A percentile compares a stretch with the other conserved stretches of the same genome.
Conservation (phyloP, 1,284 basidiomycete species). For the Filobasidium uniguttulatum region DNA sequence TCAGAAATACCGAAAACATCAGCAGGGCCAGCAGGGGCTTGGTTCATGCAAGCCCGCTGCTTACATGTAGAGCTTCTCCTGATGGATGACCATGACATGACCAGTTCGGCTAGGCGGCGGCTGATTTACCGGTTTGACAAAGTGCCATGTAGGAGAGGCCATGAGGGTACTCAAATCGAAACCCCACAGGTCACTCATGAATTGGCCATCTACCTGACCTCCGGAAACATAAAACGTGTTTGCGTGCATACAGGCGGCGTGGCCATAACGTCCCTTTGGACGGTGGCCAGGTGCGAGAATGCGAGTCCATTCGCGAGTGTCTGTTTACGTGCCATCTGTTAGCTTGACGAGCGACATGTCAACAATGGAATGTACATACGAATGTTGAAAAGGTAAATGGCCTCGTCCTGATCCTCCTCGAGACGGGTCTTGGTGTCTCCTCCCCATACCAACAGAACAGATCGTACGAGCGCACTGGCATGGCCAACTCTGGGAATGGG, state of each 20-base stretch:
- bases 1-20: constrained; percentile 10
- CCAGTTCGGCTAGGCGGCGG: constrained; percentile 80
- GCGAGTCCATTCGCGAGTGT: constrained; percentile 85
- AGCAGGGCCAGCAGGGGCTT: background rate
- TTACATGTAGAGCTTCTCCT: constrained; percentile 74
- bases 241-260: constrained; percentile 84
- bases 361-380: constrained; percentile 43
- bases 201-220: constrained; percentile 90
- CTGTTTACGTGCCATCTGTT: constrained; percentile 35
- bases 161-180: constrained; percentile 79
- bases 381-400: constrained; percentile 87
- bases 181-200: constrained; percentile 89
- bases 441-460: constrained; percentile 95
- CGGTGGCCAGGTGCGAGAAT: constrained; percentile 60
- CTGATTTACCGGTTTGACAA: constrained; percentile 52
- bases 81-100: constrained; percentile 74
- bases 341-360: background rate
- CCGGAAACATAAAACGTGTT: constrained; percentile 91
- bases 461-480: constrained; percentile 86
- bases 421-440: constrained; percentile 74
- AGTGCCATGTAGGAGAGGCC: constrained; percentile 56
- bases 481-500: constrained; percentile 89
- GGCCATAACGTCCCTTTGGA: constrained; percentile 85
- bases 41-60: constrained; percentile 23
- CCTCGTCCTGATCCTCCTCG: constrained; percentile 78